These are phyloP conservation scores for Neurospora sp. DNA, from an alignment of 495 filamentous ascomycete genomes.

Conservation along the genomic window DNA sequence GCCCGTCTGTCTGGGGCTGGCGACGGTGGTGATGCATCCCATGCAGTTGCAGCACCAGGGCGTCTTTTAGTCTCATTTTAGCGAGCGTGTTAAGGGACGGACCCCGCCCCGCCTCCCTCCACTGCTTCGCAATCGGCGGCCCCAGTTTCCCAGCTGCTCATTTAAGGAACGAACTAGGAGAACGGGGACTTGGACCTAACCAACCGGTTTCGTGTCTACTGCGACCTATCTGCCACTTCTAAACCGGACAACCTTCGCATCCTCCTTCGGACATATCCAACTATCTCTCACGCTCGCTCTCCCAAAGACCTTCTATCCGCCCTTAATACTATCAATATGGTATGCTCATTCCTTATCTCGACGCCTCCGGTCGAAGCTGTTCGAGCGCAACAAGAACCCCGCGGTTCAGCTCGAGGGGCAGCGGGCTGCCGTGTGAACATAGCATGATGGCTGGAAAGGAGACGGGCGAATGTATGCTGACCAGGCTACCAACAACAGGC, in stretches of 20 bases:
- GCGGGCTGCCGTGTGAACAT: slow-evolving; percentile 1
- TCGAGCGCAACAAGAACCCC: slow-evolving; percentile 10
- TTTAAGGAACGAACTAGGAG: neutral
- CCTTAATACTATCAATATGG: neutral
- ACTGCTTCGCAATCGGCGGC: neutral
- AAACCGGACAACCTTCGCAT: neutral
- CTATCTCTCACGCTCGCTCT: neutral
- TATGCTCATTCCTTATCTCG: neutral
- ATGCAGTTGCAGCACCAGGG: neutral
- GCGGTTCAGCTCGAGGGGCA: slow-evolving; percentile 15
- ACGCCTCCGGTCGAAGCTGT: neutral
- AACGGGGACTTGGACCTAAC: neutral
- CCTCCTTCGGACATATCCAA: neutral
- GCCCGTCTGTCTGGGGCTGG: neutral
- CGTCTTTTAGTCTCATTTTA: neutral
- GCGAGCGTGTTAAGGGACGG: neutral
- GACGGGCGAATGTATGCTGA: slow-evolving; percentile 7
- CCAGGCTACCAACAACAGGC: slow-evolving; percentile 42
- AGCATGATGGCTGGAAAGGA: slow-evolving; percentile 4
- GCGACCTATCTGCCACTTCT: neutral
- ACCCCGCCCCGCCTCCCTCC: neutral
- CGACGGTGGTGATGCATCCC: neutral
- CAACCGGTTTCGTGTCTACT: neutral
- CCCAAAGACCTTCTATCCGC: neutral
- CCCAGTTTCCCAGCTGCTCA: neutral